Evolutionary conservation across 768 basidiomycete genomes (phyloP).

Genomic region (Infundibulicybe gibba): DNA sequence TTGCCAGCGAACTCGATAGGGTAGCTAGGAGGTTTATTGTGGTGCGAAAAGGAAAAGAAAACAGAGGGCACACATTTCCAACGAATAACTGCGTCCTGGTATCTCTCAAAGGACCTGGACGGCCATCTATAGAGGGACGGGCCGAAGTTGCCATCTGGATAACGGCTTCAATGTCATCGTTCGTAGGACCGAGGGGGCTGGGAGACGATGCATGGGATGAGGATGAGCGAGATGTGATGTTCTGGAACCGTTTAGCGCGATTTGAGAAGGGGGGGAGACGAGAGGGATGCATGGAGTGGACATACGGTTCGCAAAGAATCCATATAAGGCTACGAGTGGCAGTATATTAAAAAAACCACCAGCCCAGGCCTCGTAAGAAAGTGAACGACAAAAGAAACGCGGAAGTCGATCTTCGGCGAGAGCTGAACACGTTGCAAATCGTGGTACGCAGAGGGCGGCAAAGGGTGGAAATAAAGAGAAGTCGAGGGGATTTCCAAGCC

Average conservation of each 20-base stretch:
- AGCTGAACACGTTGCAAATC: background rate
- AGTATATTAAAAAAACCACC: background rate
- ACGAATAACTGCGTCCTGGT: conserved; percentile 95
- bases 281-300: background rate
- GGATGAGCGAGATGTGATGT: conserved; percentile 6
- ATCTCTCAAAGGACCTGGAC: conserved; percentile 57
- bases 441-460: background rate
- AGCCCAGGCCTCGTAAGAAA: background rate
- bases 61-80: conserved; percentile 71
- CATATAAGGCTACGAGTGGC: conserved; percentile 7
- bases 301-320: conserved; percentile 14
- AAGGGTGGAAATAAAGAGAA: conserved; percentile 6
- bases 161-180: conserved; percentile 88
- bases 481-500: background rate
- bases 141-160: conserved; percentile 88
- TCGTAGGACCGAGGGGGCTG: conserved; percentile 38
- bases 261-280: conserved; percentile 2
- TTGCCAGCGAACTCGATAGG: conserved; percentile 98
- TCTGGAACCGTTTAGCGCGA: conserved; percentile 4
- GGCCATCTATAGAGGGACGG: conserved; percentile 45
- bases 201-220: conserved; percentile 7
- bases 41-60: conserved; percentile 4
- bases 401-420: background rate
- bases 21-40: conserved; percentile 53
- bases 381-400: background rate